Base-by-base conservation (phyloP, 2,329 filamentous ascomycete genomes). In the Fusarium pseudoanthophilum region DNA sequence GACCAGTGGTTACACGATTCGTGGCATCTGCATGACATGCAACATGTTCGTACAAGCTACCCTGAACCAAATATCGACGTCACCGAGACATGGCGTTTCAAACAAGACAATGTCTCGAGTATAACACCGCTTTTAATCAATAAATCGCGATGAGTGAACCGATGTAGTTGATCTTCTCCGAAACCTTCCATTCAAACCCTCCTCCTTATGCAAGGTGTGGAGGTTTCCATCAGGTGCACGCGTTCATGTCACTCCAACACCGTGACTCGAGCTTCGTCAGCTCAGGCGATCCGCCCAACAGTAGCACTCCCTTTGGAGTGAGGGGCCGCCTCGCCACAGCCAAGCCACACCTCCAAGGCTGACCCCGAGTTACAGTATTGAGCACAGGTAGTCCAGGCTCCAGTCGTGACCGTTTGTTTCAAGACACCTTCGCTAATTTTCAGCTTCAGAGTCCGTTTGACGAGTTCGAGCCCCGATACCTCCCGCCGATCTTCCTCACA, bases 261-360 rank as follows among this genome's bases (percentile, higher is more conserved):
- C 37, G 46, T 66, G 53, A 76, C 72, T 76, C 64, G 74, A 76
- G 66, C 62, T 74, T 65, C 61, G 63, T 65, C 64, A 69, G 56
- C 69, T 64, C 60, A 48, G 61, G 37, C 57, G 63, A 67, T 71
- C 59, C 60, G 26, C 60, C 40, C 20, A 56, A 39, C 42, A 24
- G 26, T 56, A 63, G 51, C 15, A 52, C 32, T 36, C 36, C 5
- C 18, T 15, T 42, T 30, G 60, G 64, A 72, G 57, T 58, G 74
- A 73, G 75, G 75, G 74, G 74, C 70, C 42, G 57, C 43, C 68
- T 67, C 60, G 61, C 69, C 61, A 58, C 56, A 70, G 13, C 67
- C 73, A 65, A 78, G 78, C 78, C 78, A 80, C 78, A 73, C 67
- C 75, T 76, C 57, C 78, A 77, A 79, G 71, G 78, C 77, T 80